These are phyloP conservation scores for Daldinia caldariorum DNA, from an alignment of 495 filamentous ascomycete genomes.

Conservation along the genomic window DNA sequence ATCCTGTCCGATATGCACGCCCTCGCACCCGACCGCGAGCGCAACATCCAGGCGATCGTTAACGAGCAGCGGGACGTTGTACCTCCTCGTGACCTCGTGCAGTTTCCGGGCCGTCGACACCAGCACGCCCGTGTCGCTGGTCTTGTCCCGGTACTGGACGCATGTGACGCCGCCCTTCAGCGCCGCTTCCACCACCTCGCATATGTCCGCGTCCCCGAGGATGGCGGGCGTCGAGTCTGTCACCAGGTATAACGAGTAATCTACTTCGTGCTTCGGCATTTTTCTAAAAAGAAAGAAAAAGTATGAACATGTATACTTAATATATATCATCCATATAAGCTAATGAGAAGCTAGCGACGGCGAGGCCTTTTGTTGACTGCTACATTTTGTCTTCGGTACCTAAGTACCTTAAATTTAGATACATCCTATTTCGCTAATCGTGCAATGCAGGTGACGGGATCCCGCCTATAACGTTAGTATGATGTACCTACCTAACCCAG, in stretches of 20 bases:
- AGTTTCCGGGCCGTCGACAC: slow-evolving; percentile 75
- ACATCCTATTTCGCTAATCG: slow-evolving; percentile 24
- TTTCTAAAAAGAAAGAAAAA: not conserved
- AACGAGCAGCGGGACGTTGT: slow-evolving; percentile 84
- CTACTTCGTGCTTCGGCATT: slow-evolving; percentile 49
- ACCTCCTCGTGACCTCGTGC: slow-evolving; percentile 71
- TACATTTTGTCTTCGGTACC: no score
- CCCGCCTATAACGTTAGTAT: slow-evolving; percentile 1
- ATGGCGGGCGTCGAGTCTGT: slow-evolving; percentile 89
- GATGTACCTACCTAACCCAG: not conserved
- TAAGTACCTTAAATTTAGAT: no score
- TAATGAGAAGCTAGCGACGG: slow-evolving; percentile 1
- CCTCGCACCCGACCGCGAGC: slow-evolving; percentile 84
- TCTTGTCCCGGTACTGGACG: slow-evolving; percentile 93
- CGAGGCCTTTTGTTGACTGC: slow-evolving; percentile 13
- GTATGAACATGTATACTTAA: no score
- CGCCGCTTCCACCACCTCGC: slow-evolving; percentile 77
- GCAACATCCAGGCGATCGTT: slow-evolving; percentile 97
- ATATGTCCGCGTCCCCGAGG: slow-evolving; percentile 71
- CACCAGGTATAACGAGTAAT: slow-evolving; percentile 82
- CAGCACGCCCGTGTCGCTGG: slow-evolving; percentile 75
- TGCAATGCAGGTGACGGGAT: no score
- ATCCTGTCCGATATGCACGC: slow-evolving; percentile 94
- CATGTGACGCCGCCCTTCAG: slow-evolving; percentile 84
- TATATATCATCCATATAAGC: not conserved